These are phyloP conservation scores for Alternaria brassicicola DNA, from an alignment of 2,329 filamentous ascomycete species.

Conservation along the genomic window DNA sequence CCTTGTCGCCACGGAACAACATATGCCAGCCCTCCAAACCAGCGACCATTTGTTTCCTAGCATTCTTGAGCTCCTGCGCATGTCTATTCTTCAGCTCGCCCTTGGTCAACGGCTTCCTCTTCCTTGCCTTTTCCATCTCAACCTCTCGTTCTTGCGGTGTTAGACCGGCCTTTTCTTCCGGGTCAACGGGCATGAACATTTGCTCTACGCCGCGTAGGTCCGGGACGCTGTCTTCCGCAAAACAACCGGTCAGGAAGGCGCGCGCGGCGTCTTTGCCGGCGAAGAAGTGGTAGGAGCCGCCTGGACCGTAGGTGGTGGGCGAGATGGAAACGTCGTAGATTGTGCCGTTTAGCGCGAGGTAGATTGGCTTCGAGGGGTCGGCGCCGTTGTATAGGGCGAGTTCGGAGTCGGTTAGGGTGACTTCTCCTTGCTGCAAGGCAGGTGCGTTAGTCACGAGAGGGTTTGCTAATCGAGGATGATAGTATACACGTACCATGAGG, in stretches of 20 bases:
- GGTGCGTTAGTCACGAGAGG: background rate
- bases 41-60: constrained; percentile 68
- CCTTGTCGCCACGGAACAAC: constrained; percentile 73
- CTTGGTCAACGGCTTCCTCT: constrained; percentile 27
- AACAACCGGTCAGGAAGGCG: constrained; percentile 92
- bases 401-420: constrained; percentile 75
- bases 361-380: constrained; percentile 77
- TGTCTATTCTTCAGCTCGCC: constrained; percentile 58
- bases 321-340: constrained; percentile 83
- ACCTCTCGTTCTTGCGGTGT: constrained; percentile 32
- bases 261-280: constrained; percentile 84
- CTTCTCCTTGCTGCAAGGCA: constrained; percentile 57
- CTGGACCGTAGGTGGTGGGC: constrained; percentile 62
- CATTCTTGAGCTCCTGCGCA: constrained; percentile 68
- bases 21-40: constrained; percentile 80
- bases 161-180: constrained; percentile 53
- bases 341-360: constrained; percentile 86
- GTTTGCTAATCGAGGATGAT: background rate
- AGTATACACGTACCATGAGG: constrained; percentile 32
- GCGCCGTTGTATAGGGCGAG: constrained; percentile 78
- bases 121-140: constrained; percentile 36
- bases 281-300: constrained; percentile 86
- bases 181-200: constrained; percentile 74
- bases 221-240: constrained; percentile 79
- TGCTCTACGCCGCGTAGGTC: constrained; percentile 87